These are phyloP conservation scores for Ophiostoma ulmi DNA, from an alignment of 2,329 filamentous ascomycete species.

Conservation along the genomic window DNA sequence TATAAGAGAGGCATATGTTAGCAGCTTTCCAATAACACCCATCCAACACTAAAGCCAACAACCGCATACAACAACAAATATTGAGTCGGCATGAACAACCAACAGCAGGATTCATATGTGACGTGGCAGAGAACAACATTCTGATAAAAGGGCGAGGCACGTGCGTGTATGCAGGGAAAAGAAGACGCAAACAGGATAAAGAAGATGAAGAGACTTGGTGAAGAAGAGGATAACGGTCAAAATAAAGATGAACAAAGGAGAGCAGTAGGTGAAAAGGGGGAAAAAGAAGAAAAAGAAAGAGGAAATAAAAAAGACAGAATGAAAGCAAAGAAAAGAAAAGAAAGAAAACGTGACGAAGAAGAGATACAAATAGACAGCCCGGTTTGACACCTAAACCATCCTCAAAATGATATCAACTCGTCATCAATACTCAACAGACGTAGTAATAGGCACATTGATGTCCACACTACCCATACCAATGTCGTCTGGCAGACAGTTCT, in stretches of 20 bases:
- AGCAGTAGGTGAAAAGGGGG: not conserved
- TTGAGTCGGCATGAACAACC: not conserved
- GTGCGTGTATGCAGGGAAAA: not conserved
- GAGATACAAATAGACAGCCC: not conserved
- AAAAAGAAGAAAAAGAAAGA: not conserved
- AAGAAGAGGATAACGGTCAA: too few relatives aligned
- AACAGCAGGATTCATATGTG: not conserved
- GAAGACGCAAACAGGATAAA: not conserved
- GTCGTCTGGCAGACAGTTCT: constrained; percentile 38
- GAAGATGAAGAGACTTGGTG: too few relatives aligned
- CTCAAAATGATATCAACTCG: too few relatives aligned
- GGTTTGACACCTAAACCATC: not conserved
- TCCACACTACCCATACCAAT: not conserved
- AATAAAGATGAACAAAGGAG: not conserved
- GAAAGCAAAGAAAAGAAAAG: not conserved
- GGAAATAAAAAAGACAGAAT: not conserved
- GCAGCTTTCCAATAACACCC: not conserved
- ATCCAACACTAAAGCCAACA: not conserved
- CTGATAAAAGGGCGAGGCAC: not conserved
- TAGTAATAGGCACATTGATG: not conserved
- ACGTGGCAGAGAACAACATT: not conserved
- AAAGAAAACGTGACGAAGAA: not conserved
- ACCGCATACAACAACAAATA: not conserved
- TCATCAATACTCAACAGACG: not conserved
- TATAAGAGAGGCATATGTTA: not conserved